Evolutionary conservation across 2,329 filamentous ascomycete species (phyloP).

Genomic region (Calonectria montana): DNA sequence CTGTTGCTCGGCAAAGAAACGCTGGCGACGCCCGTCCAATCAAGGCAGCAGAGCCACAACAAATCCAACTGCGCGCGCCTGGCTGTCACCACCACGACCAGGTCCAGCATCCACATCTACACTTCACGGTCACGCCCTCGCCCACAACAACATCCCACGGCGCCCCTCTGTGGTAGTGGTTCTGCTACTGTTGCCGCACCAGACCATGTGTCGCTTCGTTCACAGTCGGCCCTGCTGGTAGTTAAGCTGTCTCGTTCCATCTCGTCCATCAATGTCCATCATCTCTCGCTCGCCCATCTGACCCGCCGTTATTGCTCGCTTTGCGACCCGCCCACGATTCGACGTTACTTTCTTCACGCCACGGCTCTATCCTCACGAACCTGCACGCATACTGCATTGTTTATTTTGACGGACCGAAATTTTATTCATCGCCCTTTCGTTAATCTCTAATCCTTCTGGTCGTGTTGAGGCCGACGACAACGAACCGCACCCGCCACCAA

Average conservation of each 20-base stretch:
- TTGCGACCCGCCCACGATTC: slow-evolving; percentile 36
- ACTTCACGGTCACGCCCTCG: slow-evolving; percentile 29
- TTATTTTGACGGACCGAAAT: background rate
- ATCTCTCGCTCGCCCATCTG: slow-evolving; percentile 26
- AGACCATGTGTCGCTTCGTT: slow-evolving; percentile 40
- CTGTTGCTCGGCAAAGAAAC: slow-evolving; percentile 40
- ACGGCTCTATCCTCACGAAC: background rate
- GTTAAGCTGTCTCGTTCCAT: slow-evolving; percentile 31
- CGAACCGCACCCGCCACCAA: slow-evolving; percentile 31
- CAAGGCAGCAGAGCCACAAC: slow-evolving; percentile 35
- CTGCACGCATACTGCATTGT: slow-evolving; percentile 6
- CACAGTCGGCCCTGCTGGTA: slow-evolving; percentile 37
- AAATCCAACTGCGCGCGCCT: slow-evolving; percentile 37
- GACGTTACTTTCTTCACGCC: slow-evolving; percentile 22
- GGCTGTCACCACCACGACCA: slow-evolving; percentile 33
- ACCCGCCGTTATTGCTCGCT: slow-evolving; percentile 40
- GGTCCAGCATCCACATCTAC: slow-evolving; percentile 16
- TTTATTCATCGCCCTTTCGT: slow-evolving; percentile 21
- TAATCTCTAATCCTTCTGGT: slow-evolving; percentile 38
- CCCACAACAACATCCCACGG: slow-evolving; percentile 15
- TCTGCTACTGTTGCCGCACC: slow-evolving; percentile 30
- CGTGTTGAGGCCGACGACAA: slow-evolving; percentile 31
- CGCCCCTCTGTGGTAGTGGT: slow-evolving; percentile 14
- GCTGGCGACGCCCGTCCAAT: slow-evolving; percentile 25
- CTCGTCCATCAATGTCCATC: slow-evolving; percentile 25